Base-by-base conservation (phyloP, 2,329 filamentous ascomycete species). In the Stagonosporopsis chrysanthemi region DNA sequence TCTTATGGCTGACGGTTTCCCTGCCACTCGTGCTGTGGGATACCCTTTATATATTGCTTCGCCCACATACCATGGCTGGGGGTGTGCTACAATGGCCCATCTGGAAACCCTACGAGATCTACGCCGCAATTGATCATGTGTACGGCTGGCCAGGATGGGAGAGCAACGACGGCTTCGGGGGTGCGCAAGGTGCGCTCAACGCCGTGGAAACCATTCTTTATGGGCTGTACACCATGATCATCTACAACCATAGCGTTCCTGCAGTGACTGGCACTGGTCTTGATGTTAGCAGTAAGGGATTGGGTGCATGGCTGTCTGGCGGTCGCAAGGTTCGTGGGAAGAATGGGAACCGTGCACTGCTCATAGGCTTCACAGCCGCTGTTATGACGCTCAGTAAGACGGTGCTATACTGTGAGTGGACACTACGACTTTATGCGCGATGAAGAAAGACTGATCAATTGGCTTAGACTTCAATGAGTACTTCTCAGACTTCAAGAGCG, bases 21-120 rank as follows among this genome's bases (percentile, higher is more conserved):
- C 78, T 95, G 15, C 91, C 90, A 1, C 83, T 96, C 58, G 91
- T 96, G 45, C 71, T 86, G 47, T 96, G 92, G 92, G 92, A 97
- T 78, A 85, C 85, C 28, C 80, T 81, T 56, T 97, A 96, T 79
- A 86, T 96, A 36, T 81, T 96, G 43, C 80, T 90, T 51, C 90
- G 92, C 19, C 92, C 92, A 28, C 85, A 88, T 75, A 90, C 87
- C 55, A 95, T 97, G 90, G 86, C 88, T 0, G 90, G 91, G 65
- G 92, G 92, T 15, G 78, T 76, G 43, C 80, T 89, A 49, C 90
- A 96, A 79, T 83, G 79, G 66, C 90, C 90, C 1, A 68, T 96
- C 39, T 97, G 86, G 84, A 79, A 78, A 28, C 91, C 90, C 0
- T 97, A 97, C 78, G 86, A 84, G 69, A 85, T 96, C 1, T 96